Evolutionary conservation across 2,329 filamentous ascomycete species (phyloP).

Genomic region (Mycosphaerella sp.): DNA sequence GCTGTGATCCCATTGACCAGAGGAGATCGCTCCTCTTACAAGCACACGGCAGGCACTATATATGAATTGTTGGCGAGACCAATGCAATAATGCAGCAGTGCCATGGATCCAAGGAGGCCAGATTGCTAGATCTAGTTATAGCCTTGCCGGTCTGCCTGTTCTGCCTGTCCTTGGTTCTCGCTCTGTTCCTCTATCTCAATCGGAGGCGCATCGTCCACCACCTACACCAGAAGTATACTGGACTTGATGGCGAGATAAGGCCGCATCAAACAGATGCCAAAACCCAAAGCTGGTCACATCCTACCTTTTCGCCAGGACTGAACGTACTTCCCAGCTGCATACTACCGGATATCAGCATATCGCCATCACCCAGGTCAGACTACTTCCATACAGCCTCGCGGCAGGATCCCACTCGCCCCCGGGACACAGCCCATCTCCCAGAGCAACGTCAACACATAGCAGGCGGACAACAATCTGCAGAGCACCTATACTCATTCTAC

Average conservation of each 20-base stretch:
- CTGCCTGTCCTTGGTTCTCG: neutral
- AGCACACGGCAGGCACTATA: neutral
- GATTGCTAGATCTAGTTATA: neutral
- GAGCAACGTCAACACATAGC: conserved; percentile 1
- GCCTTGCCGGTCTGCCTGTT: conserved; percentile 7
- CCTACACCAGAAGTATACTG: conserved; percentile 9
- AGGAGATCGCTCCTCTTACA: neutral
- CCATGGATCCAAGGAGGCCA: neutral
- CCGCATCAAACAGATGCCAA: neutral
- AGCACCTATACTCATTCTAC: neutral
- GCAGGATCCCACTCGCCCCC: conserved; percentile 1
- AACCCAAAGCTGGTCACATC: neutral
- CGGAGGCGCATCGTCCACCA: conserved; percentile 4
- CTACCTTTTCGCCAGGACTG: neutral
- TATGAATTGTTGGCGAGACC: neutral
- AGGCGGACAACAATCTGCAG: neutral
- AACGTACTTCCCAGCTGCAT: neutral
- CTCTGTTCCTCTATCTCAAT: conserved; percentile 1
- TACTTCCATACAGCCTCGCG: neutral
- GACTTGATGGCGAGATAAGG: neutral
- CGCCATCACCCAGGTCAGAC: conserved; percentile 1
- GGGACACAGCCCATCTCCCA: conserved; percentile 2
- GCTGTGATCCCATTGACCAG: neutral
- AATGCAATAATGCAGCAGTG: neutral
- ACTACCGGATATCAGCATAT: conserved; percentile 3